Evolutionary conservation across 805 yeast genomes (phyloP).

Genomic region (Saccharomycopsis fodiens): DNA sequence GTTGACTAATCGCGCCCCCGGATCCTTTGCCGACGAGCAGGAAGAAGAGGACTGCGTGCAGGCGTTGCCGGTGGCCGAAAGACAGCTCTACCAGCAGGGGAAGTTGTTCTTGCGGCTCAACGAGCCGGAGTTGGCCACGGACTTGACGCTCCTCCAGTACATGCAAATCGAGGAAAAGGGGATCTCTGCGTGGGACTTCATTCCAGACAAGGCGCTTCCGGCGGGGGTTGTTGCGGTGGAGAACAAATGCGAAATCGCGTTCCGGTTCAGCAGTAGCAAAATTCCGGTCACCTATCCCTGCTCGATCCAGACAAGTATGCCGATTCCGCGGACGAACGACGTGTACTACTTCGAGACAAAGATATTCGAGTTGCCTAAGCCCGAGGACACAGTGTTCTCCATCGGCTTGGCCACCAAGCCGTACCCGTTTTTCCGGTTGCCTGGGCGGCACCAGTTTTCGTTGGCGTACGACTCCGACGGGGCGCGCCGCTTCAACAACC

Average conservation of each 20-base stretch:
- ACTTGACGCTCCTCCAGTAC: conserved; percentile 44
- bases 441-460: conserved; percentile 84
- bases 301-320: conserved; percentile 73
- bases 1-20: conserved; percentile 24
- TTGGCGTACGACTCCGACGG: conserved; percentile 87
- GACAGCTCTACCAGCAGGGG: conserved; percentile 33
- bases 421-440: conserved; percentile 87
- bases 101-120: conserved; percentile 31
- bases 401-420: conserved; percentile 83
- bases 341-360: conserved; percentile 88
- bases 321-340: conserved; percentile 74
- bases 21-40: conserved; percentile 20
- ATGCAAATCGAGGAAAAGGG: conserved; percentile 79
- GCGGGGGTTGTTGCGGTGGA: conserved; percentile 53
- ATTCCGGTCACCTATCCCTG: conserved; percentile 54
- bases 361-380: conserved; percentile 60
- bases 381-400: conserved; percentile 46
- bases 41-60: conserved; percentile 18
- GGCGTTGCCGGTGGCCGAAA: conserved; percentile 27
- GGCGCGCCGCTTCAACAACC: conserved; percentile 68
- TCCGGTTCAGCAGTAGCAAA: conserved; percentile 27
- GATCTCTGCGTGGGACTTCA: conserved; percentile 82
- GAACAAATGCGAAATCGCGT: conserved; percentile 49
- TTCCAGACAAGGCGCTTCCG: conserved; percentile 37
- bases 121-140: conserved; percentile 39